Evolutionary conservation across 768 basidiomycete species (phyloP).

Genomic region (Kwoniella botswanensis): DNA sequence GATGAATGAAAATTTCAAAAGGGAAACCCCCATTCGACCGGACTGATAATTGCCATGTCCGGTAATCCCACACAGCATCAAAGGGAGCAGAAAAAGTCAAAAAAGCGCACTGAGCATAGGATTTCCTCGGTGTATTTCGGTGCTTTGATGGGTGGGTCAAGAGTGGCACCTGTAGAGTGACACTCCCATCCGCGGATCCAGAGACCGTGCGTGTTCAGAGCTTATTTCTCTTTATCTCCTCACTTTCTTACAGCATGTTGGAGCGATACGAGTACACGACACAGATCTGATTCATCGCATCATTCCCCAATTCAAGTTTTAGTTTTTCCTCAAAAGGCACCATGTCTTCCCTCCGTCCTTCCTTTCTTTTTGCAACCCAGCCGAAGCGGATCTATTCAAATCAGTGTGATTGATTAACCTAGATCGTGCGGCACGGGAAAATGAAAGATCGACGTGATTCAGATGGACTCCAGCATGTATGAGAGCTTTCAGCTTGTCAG

Average conservation of each 20-base stretch:
- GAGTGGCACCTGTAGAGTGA: background rate
- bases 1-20: background rate
- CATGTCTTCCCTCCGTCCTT: background rate
- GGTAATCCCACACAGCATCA: background rate
- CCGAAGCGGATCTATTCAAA: background rate
- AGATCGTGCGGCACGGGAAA: background rate
- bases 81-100: background rate
- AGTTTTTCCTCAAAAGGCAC: background rate
- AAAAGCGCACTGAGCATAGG: background rate
- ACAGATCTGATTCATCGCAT: background rate
- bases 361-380: background rate
- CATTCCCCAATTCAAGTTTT: background rate
- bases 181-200: background rate
- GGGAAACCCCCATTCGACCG: background rate
- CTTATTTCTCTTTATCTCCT: background rate
- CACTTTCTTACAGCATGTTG: background rate
- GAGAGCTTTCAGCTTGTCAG: background rate
- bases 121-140: background rate
- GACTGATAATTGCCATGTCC: conserved; percentile 5
- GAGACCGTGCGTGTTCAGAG: background rate
- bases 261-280: too few species aligned
- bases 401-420: background rate
- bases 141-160: background rate
- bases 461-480: background rate
- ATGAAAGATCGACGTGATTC: background rate